phyloP scores from a whole-genome alignment of 192 early-diverging fungal genomes.

The Entomortierella chlamydospora region DNA sequence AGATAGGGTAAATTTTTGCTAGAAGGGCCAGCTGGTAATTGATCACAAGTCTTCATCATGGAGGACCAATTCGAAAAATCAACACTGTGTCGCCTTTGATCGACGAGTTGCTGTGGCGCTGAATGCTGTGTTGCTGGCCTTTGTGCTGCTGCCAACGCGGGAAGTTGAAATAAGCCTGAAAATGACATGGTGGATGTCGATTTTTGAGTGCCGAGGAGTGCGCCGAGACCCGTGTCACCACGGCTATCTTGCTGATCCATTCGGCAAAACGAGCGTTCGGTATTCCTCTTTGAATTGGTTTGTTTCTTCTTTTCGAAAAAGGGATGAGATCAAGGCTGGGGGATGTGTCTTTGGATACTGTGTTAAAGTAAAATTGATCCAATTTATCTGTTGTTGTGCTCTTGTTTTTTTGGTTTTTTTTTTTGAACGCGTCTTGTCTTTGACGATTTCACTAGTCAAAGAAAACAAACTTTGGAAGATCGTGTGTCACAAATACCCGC shows the following conservation, averaged over 20 bases:
- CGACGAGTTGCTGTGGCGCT: constrained; percentile 2
- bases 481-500: too few relatives aligned
- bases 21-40: neutral
- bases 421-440: too few relatives aligned
- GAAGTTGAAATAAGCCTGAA: neutral
- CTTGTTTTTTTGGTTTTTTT: too few relatives aligned
- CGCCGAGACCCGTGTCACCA: neutral
- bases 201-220: neutral
- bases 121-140: neutral
- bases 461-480: too few relatives aligned
- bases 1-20: neutral
- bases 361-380: too few relatives aligned
- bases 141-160: neutral
- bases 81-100: constrained; percentile 30
- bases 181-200: neutral
- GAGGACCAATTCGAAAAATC: constrained; percentile 17
- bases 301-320: neutral
- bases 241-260: neutral
- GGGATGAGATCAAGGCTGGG: neutral
- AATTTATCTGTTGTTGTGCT: too few relatives aligned
- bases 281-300: neutral
- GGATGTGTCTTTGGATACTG: too few relatives aligned
- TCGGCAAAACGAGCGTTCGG: neutral
- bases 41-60: neutral
- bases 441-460: too few relatives aligned